These are phyloP conservation scores for Hanseniaspora pseudoguilliermondii DNA, from an alignment of 805 yeast species.

Conservation along the genomic window DNA sequence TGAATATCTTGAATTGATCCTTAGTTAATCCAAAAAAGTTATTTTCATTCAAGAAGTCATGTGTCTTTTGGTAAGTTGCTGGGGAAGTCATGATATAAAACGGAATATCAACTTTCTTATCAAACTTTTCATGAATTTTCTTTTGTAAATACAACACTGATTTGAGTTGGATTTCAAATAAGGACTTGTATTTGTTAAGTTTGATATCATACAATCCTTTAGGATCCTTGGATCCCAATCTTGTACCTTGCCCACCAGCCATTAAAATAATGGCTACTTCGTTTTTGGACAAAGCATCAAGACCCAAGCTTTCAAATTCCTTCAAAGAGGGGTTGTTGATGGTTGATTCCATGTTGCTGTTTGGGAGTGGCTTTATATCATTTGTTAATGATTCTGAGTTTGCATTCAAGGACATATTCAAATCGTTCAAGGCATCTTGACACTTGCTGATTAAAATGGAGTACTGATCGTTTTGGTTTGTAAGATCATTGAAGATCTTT, in stretches of 20 bases:
- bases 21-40: slow-evolving; percentile 56
- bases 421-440: slow-evolving; percentile 30
- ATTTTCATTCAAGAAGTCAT: slow-evolving; percentile 49
- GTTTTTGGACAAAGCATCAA: slow-evolving; percentile 51
- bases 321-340: slow-evolving; percentile 22
- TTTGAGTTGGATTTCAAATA: slow-evolving; percentile 90
- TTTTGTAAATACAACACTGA: slow-evolving; percentile 53
- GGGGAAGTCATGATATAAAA: slow-evolving; percentile 95
- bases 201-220: slow-evolving; percentile 89
- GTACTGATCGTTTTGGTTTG: background rate
- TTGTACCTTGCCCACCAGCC: slow-evolving; percentile 98
- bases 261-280: slow-evolving; percentile 80
- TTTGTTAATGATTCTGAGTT: slow-evolving; percentile 17
- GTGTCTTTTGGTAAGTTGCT: slow-evolving; percentile 70
- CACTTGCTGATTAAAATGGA: slow-evolving; percentile 25
- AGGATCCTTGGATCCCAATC: slow-evolving; percentile 80
- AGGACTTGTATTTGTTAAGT: slow-evolving; percentile 68
- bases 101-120: slow-evolving; percentile 31
- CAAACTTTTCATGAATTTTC: slow-evolving; percentile 29
- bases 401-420: slow-evolving; percentile 17
- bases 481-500: slow-evolving; percentile 19
- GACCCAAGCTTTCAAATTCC: slow-evolving; percentile 45
- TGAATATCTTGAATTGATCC: slow-evolving; percentile 61
- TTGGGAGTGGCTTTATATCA: slow-evolving; percentile 40
- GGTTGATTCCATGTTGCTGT: slow-evolving; percentile 40